Evolutionary conservation across 129 eudicot genomes (phyloP), one percentile per base, ranked within the genome.

Genomic region (Logfia minima): DNA sequence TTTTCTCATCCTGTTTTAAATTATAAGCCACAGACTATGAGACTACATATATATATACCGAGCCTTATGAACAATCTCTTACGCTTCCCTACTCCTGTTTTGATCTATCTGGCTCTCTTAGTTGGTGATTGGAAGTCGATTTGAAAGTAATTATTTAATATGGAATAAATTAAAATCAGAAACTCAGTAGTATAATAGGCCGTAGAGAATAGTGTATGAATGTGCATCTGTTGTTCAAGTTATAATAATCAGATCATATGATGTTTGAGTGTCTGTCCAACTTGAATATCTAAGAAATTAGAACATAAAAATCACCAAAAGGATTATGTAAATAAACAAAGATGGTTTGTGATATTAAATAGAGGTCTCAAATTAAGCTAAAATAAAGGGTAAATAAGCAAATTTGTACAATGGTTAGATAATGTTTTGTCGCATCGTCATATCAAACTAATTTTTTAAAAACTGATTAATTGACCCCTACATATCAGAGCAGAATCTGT

Each of bases 1-100:
- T 87, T 61, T 85, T 89, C 82, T 85, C 92, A 32, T 91, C 94
- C 97, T 91, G 74, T 72, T 73, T 59, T 77, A 83, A 45, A 17
- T 55, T 11, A 37, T 53, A 66, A 39, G 9, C 29, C 71, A 37
- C 19, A 6, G 18, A 6, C 24, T 31, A 64, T 72, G 48, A 80
- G 68, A 73, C 43, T 52, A 22, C 6, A 24, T 34, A 41, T 39
- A 39, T 41, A 41, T 41, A 9, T 41, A 41, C 48, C 0, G 48
- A 41, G 14, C 13, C 19, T 55, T 16, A 55, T 0, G 2, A 8
- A 53, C 8, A 52, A 8, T 55, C 23, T 55, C 61, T 53, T 17
- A n/a, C 8, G 2, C 61, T 6, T 55, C 22, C 8, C 8, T 4
- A 5, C 60, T 13, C 9, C 23, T 17, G 23, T 53, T 53, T 53